Percentiles rank a stretch among this genome's conserved stretches.
Conservation (phyloP, 2,329 filamentous ascomycete genomes). For the Alternaria viburni region DNA sequence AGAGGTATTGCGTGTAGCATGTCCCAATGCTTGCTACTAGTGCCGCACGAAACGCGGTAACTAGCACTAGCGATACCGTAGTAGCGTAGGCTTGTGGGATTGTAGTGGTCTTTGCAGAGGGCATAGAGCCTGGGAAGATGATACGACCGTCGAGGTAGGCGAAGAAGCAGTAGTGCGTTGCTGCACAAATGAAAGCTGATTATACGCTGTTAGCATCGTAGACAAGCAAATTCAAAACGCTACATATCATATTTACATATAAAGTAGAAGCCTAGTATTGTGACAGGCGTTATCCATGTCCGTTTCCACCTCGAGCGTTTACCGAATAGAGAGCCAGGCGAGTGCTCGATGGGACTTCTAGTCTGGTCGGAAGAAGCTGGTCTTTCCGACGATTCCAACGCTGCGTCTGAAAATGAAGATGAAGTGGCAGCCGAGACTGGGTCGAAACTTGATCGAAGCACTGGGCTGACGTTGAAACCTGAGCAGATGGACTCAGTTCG, state of each 20-base stretch:
- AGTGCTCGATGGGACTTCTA: neutral
- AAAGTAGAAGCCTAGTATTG: neutral
- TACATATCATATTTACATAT: neutral
- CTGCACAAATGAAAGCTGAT: neutral
- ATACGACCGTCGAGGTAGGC: neutral
- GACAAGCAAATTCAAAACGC: accelerated
- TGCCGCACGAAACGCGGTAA: neutral
- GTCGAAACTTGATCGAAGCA: neutral
- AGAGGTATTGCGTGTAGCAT: neutral
- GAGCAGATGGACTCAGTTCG: accelerated
- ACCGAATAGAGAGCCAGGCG: neutral
- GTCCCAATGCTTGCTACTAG: neutral
- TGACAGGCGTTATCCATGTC: neutral
- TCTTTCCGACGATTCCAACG: accelerated
- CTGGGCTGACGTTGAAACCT: neutral
- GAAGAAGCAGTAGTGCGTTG: neutral
- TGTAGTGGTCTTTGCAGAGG: neutral
- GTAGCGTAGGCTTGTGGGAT: neutral
- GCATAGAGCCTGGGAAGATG: neutral
- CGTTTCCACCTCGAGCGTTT: neutral
- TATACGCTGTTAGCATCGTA: accelerated
- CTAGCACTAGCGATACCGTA: neutral
- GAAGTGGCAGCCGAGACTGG: neutral
- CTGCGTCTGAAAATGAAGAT: neutral
- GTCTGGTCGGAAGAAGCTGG: neutral